Conservation (phyloP, 306 rosid species). For the Quillaja saponaria region DNA sequence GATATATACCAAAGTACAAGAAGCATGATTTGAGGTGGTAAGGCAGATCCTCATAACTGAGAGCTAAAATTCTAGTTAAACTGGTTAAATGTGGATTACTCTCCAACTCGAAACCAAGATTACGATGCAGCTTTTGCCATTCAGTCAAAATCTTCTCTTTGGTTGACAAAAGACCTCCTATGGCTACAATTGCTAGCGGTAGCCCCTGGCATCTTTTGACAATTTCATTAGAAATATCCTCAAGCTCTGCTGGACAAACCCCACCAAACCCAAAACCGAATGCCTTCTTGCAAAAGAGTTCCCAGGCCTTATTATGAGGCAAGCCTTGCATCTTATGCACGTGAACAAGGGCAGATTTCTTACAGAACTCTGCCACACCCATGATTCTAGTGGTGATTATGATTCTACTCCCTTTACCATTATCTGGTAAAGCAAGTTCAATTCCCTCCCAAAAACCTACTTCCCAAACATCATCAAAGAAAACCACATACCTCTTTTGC, state of each 20-base stretch:
- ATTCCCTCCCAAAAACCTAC: conserved; percentile 7
- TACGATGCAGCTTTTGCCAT: background rate
- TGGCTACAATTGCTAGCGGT: conserved; percentile 16
- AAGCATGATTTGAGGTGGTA: conserved; percentile 20
- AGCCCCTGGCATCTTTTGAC: conserved; percentile 1
- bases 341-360: background rate
- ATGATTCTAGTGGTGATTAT: conserved; percentile 18
- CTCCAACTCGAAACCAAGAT: background rate
- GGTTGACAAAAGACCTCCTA: conserved; percentile 4
- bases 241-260: conserved; percentile 2
- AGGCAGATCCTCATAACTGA: conserved; percentile 29
- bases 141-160: background rate
- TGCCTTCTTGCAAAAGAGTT: conserved; percentile 26
- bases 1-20: conserved; percentile 33
- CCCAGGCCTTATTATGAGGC: background rate
- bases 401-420: background rate
- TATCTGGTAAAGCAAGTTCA: background rate
- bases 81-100: background rate
- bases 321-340: background rate
- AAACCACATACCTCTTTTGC: background rate
- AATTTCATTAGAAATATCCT: conserved; percentile 3
- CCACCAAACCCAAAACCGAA: background rate
- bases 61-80: background rate
- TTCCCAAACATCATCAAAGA: conserved; percentile 23
- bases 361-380: conserved; percentile 13